Evolutionary conservation across 768 basidiomycete species (phyloP), one percentile per base, ranked within the genome.

Genomic region (Hygrophorus pudorinus): DNA sequence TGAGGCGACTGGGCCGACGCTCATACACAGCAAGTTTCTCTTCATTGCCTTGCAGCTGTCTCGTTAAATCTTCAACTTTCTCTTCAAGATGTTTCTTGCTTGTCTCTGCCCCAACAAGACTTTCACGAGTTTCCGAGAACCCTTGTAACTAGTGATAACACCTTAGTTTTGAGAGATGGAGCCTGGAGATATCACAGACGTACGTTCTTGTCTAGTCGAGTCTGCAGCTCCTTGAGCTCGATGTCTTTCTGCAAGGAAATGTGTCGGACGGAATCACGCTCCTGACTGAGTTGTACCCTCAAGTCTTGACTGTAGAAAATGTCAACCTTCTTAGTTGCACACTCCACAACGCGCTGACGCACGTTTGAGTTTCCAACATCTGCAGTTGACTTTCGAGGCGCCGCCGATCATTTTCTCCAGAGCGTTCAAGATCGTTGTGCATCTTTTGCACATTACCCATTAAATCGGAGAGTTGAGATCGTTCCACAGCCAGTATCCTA

Each of bases 21-120:
- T 92, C 89, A 53, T 89, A 93, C 2, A 92, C 85, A 1, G 87
- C 70, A 20, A 92, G 72, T 61, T 91, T 92, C 68, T 91, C 89
- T 37, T 80, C 76, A 45, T 79, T 80, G 24, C 85, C 85, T 49
- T 85, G 78, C 4, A 87, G 59, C 49, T 85, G 80, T 28, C 65
- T 70, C 14, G 60, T 62, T 27, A 87, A 62, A 32, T 81, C 77
- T 14, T 75, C 73, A 4, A 80, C 70, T 20, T 81, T 79, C 50
- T 84, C 78, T 57, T 88, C 80, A 5, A 89, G 71, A 55, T 89
- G 83, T 31, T 71, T 79, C 61, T 79, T 84, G 68, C 78, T 86
- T 0, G 82, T 85, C 56, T 89, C 80, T 2, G 85, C 83, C 12
- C 72, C 72, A 21, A 82, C 67, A 7, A 90, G 72, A 4, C 72